Percentiles rank a stretch among this genome's conserved stretches.
These are phyloP conservation scores for Brassica cretica DNA, from an alignment of 345 rosid species.

Conservation along the genomic window DNA sequence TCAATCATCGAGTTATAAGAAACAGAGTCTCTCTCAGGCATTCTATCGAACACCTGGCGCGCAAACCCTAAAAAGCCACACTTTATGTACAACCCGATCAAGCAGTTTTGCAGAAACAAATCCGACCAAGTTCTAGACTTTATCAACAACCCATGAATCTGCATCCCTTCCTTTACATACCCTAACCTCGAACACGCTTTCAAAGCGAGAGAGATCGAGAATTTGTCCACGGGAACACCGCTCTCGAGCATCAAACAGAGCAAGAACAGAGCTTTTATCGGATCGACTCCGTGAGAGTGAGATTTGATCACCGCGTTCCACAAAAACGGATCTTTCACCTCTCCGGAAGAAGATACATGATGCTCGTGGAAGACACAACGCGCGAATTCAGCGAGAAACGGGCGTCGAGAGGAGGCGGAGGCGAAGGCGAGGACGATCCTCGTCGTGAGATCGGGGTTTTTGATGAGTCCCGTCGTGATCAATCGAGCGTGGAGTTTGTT, in stretches of 20 bases:
- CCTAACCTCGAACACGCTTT: conserved; percentile 47
- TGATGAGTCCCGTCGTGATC: conserved; percentile 42
- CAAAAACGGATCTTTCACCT: conserved; percentile 39
- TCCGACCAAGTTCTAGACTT: conserved; percentile 43
- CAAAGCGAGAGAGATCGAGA: conserved; percentile 40
- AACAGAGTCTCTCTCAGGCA: conserved; percentile 43
- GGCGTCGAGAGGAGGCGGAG: conserved; percentile 17
- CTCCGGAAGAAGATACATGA: conserved; percentile 6
- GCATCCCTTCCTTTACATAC: conserved; percentile 34
- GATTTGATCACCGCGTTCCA: conserved; percentile 46
- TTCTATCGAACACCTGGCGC: conserved; percentile 45
- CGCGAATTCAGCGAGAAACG: conserved; percentile 41
- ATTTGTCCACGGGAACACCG: conserved; percentile 41
- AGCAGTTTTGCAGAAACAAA: conserved; percentile 46
- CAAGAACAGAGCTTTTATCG: conserved; percentile 36
- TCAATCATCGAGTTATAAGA: conserved; percentile 50
- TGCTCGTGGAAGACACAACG: conserved; percentile 35
- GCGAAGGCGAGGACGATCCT: conserved; percentile 42
- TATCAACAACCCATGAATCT: conserved; percentile 49
- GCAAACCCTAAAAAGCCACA: conserved; percentile 44
- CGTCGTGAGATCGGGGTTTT: conserved; percentile 36
- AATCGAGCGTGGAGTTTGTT: conserved; percentile 36
- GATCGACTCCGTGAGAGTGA: conserved; percentile 44
- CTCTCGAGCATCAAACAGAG: conserved; percentile 43
- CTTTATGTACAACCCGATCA: conserved; percentile 40